phyloP scores from a whole-genome alignment of 768 basidiomycete genomes.

The Strobilomyces confusus region DNA sequence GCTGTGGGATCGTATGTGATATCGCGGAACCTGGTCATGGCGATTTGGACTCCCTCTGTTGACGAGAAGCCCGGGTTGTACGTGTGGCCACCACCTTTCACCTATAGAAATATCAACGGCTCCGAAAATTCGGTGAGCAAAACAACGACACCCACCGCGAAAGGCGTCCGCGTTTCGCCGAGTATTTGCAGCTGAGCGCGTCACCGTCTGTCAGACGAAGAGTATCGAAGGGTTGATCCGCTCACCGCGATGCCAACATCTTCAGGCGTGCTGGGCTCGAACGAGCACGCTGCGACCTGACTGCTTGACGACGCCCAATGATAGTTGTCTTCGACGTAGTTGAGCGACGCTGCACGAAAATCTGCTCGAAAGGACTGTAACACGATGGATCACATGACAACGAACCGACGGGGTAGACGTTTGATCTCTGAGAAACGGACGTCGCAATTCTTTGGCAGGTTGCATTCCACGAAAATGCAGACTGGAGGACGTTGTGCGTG shows the following conservation, averaged over 20 bases:
- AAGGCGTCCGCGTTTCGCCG: slow-evolving; percentile 37
- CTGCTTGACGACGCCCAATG: slow-evolving; percentile 54
- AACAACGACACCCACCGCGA: slow-evolving; percentile 13
- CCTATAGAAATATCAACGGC: slow-evolving; percentile 28
- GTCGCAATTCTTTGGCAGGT: too few species aligned
- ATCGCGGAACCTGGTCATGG: slow-evolving; percentile 45
- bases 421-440: too few species aligned
- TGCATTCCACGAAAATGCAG: too few species aligned
- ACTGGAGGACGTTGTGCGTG: too few species aligned
- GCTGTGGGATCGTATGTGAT: slow-evolving; percentile 35
- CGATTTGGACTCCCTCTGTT: too few species aligned
- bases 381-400: too few species aligned
- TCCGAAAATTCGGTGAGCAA: not conserved
- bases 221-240: too few species aligned
- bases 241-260: too few species aligned
- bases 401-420: too few species aligned
- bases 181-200: slow-evolving; percentile 9
- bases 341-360: slow-evolving; percentile 4
- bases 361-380: too few species aligned
- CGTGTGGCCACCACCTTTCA: slow-evolving; percentile 60
- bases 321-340: slow-evolving; percentile 40
- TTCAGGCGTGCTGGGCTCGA: slow-evolving; percentile 17
- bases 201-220: not conserved
- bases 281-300: slow-evolving; percentile 46
- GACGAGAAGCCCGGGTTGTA: slow-evolving; percentile 35